Evolutionary conservation across 2,329 filamentous ascomycete species (phyloP).

Genomic region (Colletotrichum australisinense): DNA sequence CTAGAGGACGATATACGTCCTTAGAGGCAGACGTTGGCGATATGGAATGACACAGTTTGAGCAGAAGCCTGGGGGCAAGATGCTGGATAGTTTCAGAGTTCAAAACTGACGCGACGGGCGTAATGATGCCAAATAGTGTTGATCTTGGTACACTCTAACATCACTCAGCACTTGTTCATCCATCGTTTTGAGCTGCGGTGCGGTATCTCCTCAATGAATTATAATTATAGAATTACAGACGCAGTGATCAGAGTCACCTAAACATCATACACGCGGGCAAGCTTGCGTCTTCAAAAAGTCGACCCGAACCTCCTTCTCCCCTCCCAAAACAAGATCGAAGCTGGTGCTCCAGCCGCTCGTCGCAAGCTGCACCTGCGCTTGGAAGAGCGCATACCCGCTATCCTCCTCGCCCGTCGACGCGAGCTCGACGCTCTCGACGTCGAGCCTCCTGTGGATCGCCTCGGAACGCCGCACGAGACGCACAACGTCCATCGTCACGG

Average conservation of each 20-base stretch:
- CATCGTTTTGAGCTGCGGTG: not conserved
- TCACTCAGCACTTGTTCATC: not conserved
- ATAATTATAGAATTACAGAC: not conserved
- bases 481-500: slow-evolving; percentile 24
- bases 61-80: not conserved
- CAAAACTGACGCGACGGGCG: not conserved
- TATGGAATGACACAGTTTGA: not conserved
- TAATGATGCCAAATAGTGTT: not conserved
- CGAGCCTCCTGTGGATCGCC: slow-evolving; percentile 19
- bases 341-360: slow-evolving; percentile 34
- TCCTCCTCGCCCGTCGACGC: slow-evolving; percentile 13
- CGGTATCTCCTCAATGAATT: not conserved
- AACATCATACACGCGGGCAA: slow-evolving; percentile 17
- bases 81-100: not conserved
- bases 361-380: slow-evolving; percentile 23
- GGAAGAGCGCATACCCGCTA: slow-evolving; percentile 22
- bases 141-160: not conserved
- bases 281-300: slow-evolving; percentile 34
- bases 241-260: not conserved
- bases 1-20: not conserved
- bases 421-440: slow-evolving; percentile 26
- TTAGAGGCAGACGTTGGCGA: not conserved
- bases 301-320: slow-evolving; percentile 13
- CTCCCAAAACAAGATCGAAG: slow-evolving; percentile 32
- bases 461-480: slow-evolving; percentile 31